phyloP scores from a whole-genome alignment of 306 rosid species.

The Argentina anserina region DNA sequence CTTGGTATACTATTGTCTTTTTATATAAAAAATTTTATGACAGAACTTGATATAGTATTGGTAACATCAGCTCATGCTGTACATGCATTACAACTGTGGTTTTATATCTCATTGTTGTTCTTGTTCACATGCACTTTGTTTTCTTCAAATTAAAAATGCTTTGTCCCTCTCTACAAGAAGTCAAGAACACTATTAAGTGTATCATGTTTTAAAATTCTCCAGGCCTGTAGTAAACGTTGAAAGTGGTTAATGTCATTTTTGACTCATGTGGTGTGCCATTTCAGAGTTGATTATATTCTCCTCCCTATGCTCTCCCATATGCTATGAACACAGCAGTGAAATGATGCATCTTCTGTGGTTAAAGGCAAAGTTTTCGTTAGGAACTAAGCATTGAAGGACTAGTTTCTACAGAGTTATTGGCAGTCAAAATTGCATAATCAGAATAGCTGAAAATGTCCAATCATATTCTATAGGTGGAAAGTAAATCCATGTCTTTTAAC shows the following conservation, averaged over 20 bases:
- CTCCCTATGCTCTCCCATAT: conserved; percentile 4
- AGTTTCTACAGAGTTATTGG: background rate
- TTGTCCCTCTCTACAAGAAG: background rate
- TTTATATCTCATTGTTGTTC: background rate
- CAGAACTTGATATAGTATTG: background rate
- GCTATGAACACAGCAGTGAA: background rate
- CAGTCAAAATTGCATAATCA: background rate
- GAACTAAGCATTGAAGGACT: background rate
- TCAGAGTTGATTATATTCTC: conserved; percentile 6
- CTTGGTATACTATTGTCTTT: background rate
- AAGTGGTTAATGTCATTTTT: background rate
- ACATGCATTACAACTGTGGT: background rate
- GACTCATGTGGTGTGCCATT: background rate
- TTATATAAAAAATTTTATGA: no score
- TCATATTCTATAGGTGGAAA: background rate
- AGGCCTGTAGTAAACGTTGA: background rate
- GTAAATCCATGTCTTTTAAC: background rate
- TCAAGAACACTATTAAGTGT: background rate
- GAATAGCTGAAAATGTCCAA: background rate
- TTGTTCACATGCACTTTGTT: background rate
- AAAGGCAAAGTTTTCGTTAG: background rate
- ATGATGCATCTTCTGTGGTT: background rate
- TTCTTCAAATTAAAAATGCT: background rate
- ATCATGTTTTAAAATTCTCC: background rate
- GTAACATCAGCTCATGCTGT: background rate